Evolutionary conservation across 2,329 filamentous ascomycete genomes (phyloP), one percentile per base, ranked within the genome.

Genomic region (Passalora sequoiae): DNA sequence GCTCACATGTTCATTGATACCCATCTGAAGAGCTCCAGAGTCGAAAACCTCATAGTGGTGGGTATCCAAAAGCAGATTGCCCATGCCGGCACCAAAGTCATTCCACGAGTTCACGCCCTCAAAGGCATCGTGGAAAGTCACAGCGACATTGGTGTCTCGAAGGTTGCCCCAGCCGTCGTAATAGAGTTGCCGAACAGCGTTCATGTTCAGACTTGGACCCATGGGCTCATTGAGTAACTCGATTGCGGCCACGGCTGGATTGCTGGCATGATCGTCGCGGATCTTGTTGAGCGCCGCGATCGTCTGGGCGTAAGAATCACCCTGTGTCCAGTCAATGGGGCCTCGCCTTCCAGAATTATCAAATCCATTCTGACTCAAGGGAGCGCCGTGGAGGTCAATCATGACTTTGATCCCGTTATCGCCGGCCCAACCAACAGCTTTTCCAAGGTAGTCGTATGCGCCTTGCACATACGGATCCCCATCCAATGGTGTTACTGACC

Each of bases 301-400:
- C 10, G 70, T 71, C 44, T 70, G 58, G 2, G 44, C 42, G 9
- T 71, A 58, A 4, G 67, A 66, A 42, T 70, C 63, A 36, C 69
- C 69, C 53, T 69, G 66, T 4, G 62, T 66, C 69, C 70, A 72
- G 29, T 51, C 55, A n/a, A 77, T 64, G 4, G 50, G 32, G 4
- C 73, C 74, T 13, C 67, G 65, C 32, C 66, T 69, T 33, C 81
- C 81, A 41, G 75, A 79, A 64, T 83, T 84, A 62, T 84, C 80
- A 58, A 83, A 83, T 3, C 80, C 80, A 49, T 83, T 83, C 55
- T 84, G 80, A 5, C 77, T 81, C 5, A 73, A 73, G 13, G 78
- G 76, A 22, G 78, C 77, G 52, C 81, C 81, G 57, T 86, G 82
- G 16, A 85, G 64, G 59, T 86, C 82, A 54, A 86, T 72, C 64